Conservation (phyloP, 371 early-diverging fungal species). For the Mucor lusitanicus region DNA sequence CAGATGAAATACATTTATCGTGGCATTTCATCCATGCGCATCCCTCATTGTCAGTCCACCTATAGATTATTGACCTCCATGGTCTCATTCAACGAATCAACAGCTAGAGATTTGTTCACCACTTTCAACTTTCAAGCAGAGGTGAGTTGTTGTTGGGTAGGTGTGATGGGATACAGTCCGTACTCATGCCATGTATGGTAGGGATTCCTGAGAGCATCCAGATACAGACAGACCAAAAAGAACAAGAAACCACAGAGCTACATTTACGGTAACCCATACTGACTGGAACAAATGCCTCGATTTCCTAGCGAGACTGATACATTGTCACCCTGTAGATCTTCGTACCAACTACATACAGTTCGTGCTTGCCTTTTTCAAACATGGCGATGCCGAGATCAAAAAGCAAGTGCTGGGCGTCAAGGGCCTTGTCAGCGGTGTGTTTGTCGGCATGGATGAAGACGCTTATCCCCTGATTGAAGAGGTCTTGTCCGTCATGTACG, state of each 20-base stretch:
- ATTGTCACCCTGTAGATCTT: conserved; percentile 46
- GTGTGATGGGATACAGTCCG: not conserved
- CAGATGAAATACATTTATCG: conserved; percentile 86
- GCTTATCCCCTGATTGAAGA: conserved; percentile 65
- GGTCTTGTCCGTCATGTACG: conserved; percentile 57
- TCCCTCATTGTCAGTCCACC: conserved; percentile 43
- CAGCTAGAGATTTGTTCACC: conserved; percentile 40
- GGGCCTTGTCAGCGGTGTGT: conserved; percentile 64
- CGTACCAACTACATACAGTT: conserved; percentile 75
- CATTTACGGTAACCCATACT: conserved; percentile 34
- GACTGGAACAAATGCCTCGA: too few relatives aligned
- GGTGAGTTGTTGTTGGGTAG: conserved; percentile 13
- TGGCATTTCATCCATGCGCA: conserved; percentile 74
- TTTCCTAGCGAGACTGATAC: too few relatives aligned
- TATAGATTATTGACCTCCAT: conserved; percentile 42
- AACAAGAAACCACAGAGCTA: conserved; percentile 44
- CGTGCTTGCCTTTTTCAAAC: conserved; percentile 74
- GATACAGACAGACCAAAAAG: conserved; percentile 45
- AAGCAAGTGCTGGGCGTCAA: conserved; percentile 70
- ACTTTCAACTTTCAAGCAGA: conserved; percentile 52
- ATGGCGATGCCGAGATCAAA: conserved; percentile 70
- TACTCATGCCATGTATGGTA: not conserved
- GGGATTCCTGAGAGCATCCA: conserved; percentile 47
- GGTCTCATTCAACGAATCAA: conserved; percentile 39
- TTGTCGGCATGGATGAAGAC: conserved; percentile 69